phyloP scores from a whole-genome alignment of 768 basidiomycete species.

The Tulasnella sp. region DNA sequence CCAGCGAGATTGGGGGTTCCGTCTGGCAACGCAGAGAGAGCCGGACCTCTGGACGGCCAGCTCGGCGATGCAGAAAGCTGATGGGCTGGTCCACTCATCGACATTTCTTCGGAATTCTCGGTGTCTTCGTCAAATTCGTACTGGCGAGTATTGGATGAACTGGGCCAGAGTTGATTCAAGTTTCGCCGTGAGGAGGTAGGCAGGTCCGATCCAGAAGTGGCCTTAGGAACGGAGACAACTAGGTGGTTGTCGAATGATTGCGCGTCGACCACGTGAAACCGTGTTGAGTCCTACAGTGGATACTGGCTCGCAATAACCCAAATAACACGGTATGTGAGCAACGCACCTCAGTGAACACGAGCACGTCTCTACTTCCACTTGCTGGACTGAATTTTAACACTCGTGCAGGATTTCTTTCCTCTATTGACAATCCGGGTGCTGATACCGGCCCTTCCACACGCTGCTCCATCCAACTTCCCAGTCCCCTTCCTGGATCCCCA shows the following conservation, averaged over 20 bases:
- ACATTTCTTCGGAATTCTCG: not conserved
- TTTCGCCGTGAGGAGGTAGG: not conserved
- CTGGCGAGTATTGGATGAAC: not conserved
- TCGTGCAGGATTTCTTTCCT: slow-evolving; percentile 50
- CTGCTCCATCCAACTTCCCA: slow-evolving; percentile 42
- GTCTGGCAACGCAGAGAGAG: not conserved
- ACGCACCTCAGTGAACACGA: slow-evolving; percentile 86
- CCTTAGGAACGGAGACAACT: slow-evolving; percentile 33
- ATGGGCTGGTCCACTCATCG: not conserved
- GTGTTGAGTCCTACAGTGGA: slow-evolving; percentile 62
- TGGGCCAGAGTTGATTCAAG: not conserved
- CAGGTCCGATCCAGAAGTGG: not conserved
- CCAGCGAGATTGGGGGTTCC: slow-evolving; percentile 21
- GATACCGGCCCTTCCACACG: not conserved
- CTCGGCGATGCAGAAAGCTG: not conserved
- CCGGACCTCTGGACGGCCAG: not conserved
- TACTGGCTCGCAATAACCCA: slow-evolving; percentile 23
- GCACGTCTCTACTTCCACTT: slow-evolving; percentile 62
- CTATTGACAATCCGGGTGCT: slow-evolving; percentile 37
- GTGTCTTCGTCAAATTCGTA: slow-evolving; percentile 3
- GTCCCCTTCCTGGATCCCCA: slow-evolving; percentile 60
- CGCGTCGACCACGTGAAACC: slow-evolving; percentile 82
- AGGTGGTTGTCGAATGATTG: slow-evolving; percentile 63
- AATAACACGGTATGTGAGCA: not conserved
- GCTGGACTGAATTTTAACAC: slow-evolving; percentile 80